Evolutionary conservation across 768 basidiomycete species (phyloP), one percentile per base, ranked within the genome.

Genomic region (Mycena indigotica): DNA sequence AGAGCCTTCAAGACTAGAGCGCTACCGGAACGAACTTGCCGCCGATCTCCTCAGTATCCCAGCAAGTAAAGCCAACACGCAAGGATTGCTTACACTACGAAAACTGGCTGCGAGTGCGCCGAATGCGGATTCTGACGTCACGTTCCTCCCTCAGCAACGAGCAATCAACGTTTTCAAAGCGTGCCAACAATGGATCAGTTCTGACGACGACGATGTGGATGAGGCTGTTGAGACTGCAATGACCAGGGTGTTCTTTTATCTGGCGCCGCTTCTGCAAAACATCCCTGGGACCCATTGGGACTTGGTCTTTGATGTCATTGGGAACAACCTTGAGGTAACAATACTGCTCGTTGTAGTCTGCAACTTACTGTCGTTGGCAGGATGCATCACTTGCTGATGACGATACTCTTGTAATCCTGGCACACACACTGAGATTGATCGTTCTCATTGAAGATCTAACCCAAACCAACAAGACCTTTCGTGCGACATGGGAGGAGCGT

Each of bases 281-380:
- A 79, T 96, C 2, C 77, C 85, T 15, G 97, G 96, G 0, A 76
- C 81, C 0, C 97, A 98, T 71, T 99, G 97, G 97, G 90, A 93
- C 49, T 82, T 95, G 29, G 84, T 95, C 4, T 95, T 92, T 69
- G 95, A 98, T 67, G 71, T 98, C 16, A 67, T 96, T 13, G 95
- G 96, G 70, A 89, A 80, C 57, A 92, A 91, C 65, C 77, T 98
- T 2, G 95, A 98, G 82, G 93, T 93, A 55, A 41, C 80, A 65
- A 16, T 24, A 16, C 5, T 26, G 39, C 15, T 12, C 23, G 21
- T 28, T 25, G 26, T 35, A 8, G 12, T 30, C 6, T 32, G n/a
- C 25, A 15, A 24, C 41, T 23, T 15, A 25, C 19, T 52, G 13
- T 35, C 17, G 28, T 32, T 28, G 32, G 26, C 46, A 92, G 92